Conservation (phyloP, 176 grass and related monocot species). For the Sorghum bicolor region DNA sequence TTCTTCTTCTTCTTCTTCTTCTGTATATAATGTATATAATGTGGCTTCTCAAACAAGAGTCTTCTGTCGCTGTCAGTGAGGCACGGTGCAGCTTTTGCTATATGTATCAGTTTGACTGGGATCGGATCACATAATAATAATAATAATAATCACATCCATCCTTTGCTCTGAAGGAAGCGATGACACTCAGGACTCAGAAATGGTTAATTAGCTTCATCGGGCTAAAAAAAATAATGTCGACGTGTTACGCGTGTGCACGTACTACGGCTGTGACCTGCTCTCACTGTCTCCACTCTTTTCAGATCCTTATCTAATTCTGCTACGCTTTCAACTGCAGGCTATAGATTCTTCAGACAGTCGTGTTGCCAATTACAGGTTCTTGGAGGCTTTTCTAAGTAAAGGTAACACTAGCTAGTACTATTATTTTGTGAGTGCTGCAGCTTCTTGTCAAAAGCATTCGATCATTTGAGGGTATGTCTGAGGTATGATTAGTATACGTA, state of each 20-base stretch:
- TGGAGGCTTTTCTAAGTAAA: not conserved
- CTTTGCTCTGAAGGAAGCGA: constrained; percentile 29
- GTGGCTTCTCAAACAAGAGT: not conserved
- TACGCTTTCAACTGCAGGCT: not conserved
- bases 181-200: not conserved
- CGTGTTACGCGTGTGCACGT: not conserved
- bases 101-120: not conserved
- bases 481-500: not conserved
- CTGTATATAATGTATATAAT: too few species aligned
- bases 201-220: too few species aligned
- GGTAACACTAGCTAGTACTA: not conserved
- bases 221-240: not conserved
- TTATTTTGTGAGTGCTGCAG: not conserved
- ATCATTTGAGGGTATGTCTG: not conserved
- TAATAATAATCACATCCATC: not conserved
- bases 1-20: not conserved
- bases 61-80: not conserved
- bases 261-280: not conserved
- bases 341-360: not conserved
- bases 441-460: not conserved
- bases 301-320: not conserved
- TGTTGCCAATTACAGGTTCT: not conserved
- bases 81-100: not conserved
- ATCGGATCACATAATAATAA: not conserved
- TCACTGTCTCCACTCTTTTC: not conserved